A percentile compares a stretch with the other conserved stretches of the same genome.
Evolutionary conservation across 495 filamentous ascomycete species (phyloP).

Genomic region (Neurospora africana): DNA sequence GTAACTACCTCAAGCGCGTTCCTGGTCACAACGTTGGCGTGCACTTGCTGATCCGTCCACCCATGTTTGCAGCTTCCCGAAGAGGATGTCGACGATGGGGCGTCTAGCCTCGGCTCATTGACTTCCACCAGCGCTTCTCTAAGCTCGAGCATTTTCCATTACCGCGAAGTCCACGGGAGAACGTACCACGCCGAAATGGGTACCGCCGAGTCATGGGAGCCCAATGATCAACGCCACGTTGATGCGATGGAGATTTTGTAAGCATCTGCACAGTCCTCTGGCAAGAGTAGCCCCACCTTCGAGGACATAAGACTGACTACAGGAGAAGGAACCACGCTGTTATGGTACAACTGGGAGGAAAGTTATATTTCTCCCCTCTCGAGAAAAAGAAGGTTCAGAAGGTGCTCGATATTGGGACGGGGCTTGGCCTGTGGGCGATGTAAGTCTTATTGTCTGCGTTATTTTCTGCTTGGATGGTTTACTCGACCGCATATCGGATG

Average conservation of each 20-base stretch:
- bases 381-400: conserved; percentile 25
- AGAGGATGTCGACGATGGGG: neutral
- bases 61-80: neutral
- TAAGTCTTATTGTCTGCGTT: neutral
- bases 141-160: neutral
- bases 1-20: neutral
- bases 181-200: conserved; percentile 15
- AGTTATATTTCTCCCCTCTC: conserved; percentile 42
- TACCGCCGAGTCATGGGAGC: conserved; percentile 22
- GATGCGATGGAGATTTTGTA: conserved; percentile 18
- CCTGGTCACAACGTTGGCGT: neutral
- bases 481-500: neutral
- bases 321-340: neutral
- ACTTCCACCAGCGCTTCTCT: neutral
- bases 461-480: neutral
- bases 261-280: conserved; percentile 1
- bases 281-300: neutral
- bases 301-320: neutral
- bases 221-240: conserved; percentile 27
- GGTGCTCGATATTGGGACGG: conserved; percentile 51
- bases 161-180: neutral
- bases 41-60: neutral
- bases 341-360: conserved; percentile 11
- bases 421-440: conserved; percentile 52
- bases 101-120: neutral